Evolutionary conservation across 116 monocot genomes (phyloP).

Genomic region (Zostera marina): DNA sequence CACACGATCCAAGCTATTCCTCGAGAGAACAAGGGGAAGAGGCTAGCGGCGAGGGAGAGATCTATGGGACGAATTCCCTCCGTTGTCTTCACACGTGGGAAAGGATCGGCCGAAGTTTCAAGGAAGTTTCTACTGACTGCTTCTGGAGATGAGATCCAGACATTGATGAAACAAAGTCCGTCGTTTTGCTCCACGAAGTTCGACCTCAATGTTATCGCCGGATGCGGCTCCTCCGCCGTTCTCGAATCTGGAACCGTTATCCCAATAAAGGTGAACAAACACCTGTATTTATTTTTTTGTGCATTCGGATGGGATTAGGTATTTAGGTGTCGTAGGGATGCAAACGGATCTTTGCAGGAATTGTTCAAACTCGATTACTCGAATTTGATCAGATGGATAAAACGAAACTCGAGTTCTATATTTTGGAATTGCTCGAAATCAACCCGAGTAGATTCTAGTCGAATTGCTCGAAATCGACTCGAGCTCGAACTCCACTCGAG

Average conservation of each 20-base stretch:
- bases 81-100: conserved; percentile 28
- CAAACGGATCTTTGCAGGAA: too few relatives aligned
- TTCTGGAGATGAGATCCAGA: conserved; percentile 47
- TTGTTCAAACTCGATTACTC: too few relatives aligned
- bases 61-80: conserved; percentile 54
- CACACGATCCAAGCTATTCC: conserved; percentile 85
- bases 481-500: too few relatives aligned
- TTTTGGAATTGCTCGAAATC: too few relatives aligned
- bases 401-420: too few relatives aligned
- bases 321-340: too few relatives aligned
- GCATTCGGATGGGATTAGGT: background rate
- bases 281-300: background rate
- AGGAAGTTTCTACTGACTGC: conserved; percentile 50
- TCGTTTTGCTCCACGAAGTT: conserved; percentile 67
- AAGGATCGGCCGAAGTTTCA: conserved; percentile 9
- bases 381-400: too few relatives aligned
- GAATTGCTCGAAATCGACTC: too few relatives aligned
- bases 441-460: too few relatives aligned
- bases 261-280: conserved; percentile 38
- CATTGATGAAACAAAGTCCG: conserved; percentile 35
- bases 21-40: conserved; percentile 45
- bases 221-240: conserved; percentile 41
- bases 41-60: conserved; percentile 51
- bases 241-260: conserved; percentile 62
- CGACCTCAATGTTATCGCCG: conserved; percentile 54